Evolutionary conservation across 371 early-diverging fungal genomes (phyloP), one percentile per base, ranked within the genome.

Genomic region (Mucor saturninus): DNA sequence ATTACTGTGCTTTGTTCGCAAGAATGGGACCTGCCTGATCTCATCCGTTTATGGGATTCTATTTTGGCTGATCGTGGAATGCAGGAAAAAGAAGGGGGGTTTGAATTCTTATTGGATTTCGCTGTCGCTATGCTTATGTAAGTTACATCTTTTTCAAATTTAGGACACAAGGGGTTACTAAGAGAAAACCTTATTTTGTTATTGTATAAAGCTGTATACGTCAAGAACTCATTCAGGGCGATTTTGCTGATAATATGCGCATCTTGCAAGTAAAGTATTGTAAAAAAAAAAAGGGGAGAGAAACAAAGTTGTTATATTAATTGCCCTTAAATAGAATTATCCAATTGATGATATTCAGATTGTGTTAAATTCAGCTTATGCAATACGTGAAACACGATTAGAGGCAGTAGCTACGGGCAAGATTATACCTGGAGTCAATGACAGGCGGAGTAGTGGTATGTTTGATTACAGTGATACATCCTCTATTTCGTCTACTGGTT

Each of bases 31-130:
- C 71, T 95, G 14, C 93, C 94, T 0, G 92, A 92, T 70, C 88
- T 93, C 0, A 87, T 94, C 59, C 78, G 91, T 13, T 70, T 95
- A 42, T 95, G 95, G 95, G 95, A 95, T 71, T 85, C 92, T 35
- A 65, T 93, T 13, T 74, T 94, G 49, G 87, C 93, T 0, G 91
- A 94, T 45, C 65, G 86, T 52, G 77, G 72, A 43, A 75, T 62
- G 59, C 71, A 61, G 60, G 75, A 56, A 66, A 78, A 45, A 57
- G 79, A 65, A 58, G 73, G 40, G 28, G 61, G 82, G 15, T 88
- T 88, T 77, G 91, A 90, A 59, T 92, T 92, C 71, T 70, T 92
- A 57, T 73, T 91, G 42, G 90, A 91, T 61, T 92, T 91, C 67
- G 75, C 86, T 35, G 85, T 86, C n/a, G 88, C 91, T 6, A 92